Conservation (phyloP, 768 basidiomycete genomes). For the Phaffia tasmanica region DNA sequence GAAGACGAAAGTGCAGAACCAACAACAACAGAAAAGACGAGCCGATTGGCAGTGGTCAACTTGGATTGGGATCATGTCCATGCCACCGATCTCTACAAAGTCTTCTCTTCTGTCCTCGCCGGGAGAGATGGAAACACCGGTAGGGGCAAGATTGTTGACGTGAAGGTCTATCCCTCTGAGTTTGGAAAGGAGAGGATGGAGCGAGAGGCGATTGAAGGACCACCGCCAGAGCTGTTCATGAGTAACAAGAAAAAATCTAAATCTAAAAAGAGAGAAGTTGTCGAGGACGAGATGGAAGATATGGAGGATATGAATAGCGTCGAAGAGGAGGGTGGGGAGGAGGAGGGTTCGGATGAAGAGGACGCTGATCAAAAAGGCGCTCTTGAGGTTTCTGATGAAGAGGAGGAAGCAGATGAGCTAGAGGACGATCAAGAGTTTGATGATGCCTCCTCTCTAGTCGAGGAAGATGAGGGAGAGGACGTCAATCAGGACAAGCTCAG, state of each 20-base stretch:
- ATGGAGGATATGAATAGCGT: constrained; percentile 27
- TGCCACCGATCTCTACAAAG: constrained; percentile 78
- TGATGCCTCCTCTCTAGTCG: constrained; percentile 40
- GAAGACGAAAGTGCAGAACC: constrained; percentile 19
- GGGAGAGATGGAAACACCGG: constrained; percentile 34
- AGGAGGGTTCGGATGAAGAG: constrained; percentile 17
- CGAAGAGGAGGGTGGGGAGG: constrained; percentile 19
- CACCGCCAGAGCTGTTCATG: constrained; percentile 69
- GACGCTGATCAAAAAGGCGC: constrained; percentile 28
- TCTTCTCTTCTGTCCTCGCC: constrained; percentile 69
- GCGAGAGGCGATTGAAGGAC: constrained; percentile 79
- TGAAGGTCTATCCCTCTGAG: constrained; percentile 81
- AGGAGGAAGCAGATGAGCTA: constrained; percentile 29
- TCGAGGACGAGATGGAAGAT: constrained; percentile 23
- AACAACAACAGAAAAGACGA: constrained; percentile 41
- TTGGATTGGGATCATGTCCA: constrained; percentile 97
- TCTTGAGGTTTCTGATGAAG: constrained; percentile 27
- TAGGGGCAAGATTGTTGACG: constrained; percentile 59
- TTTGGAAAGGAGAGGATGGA: constrained; percentile 82
- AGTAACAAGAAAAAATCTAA: constrained; percentile 12
- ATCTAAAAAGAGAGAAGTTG: constrained; percentile 11
- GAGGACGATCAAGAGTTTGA: constrained; percentile 32
- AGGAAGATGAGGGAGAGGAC: constrained; percentile 47
- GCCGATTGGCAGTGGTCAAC: constrained; percentile 78
- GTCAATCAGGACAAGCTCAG: constrained; percentile 79